Conservation (phyloP, 2,329 filamentous ascomycete species). For the Nemania bipapillata region DNA sequence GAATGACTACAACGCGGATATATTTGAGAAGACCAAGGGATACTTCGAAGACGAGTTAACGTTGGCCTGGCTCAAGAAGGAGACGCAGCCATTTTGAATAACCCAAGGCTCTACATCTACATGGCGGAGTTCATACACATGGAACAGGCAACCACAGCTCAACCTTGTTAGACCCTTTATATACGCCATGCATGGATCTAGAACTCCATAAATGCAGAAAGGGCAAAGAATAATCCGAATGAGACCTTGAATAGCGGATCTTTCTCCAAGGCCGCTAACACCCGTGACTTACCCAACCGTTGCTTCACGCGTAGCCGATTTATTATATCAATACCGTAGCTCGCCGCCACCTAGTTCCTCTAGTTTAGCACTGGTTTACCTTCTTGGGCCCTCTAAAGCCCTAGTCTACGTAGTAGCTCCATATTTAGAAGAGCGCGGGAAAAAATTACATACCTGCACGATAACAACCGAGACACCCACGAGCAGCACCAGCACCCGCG, state of each 20-base stretch:
- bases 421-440: not conserved
- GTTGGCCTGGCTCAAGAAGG: conserved; percentile 82
- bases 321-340: conserved; percentile 51
- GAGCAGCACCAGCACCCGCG: conserved; percentile 73
- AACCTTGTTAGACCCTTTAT: not conserved
- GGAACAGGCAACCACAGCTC: conserved; percentile 3
- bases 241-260: conserved; percentile 73
- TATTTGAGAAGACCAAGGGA: conserved; percentile 80
- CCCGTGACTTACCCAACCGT: conserved; percentile 52
- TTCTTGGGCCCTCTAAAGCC: too few species aligned
- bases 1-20: conserved; percentile 83
- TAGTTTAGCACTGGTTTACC: conserved; percentile 15
- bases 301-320: conserved; percentile 50
- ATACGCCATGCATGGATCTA: conserved; percentile 31
- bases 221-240: conserved; percentile 77
- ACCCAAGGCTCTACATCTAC: not conserved
- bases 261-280: conserved; percentile 63
- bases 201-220: conserved; percentile 71
- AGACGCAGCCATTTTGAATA: conserved; percentile 73
- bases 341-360: conserved; percentile 49
- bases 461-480: conserved; percentile 72
- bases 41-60: conserved; percentile 81
- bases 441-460: conserved; percentile 63
- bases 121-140: conserved; percentile 19
- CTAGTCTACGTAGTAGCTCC: too few species aligned